Base-by-base conservation (phyloP, 2,329 filamentous ascomycete species). In the Aaosphaeria arxii region DNA sequence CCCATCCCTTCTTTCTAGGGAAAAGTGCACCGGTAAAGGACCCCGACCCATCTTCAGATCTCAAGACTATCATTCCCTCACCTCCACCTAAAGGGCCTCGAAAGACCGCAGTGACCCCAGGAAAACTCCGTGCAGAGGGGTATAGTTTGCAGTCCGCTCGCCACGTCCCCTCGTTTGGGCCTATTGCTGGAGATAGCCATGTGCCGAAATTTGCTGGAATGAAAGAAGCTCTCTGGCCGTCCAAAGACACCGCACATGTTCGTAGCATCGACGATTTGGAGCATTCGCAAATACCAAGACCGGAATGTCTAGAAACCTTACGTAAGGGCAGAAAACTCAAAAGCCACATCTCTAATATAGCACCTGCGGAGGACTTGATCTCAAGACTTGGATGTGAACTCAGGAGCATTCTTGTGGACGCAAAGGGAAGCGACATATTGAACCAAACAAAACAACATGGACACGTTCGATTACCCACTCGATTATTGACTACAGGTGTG, bases 211-310 rank as follows among this genome's bases (percentile, higher is more conserved):
- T 86, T n/a, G 82, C 85, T 0, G 88, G 87, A 2, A 77, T 85
- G 6, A 73, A 76, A 52, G 77, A 88, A 46, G 81, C 88, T 4
- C 75, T 82, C n/a, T 94, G 88, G 86, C 89, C 89, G 35, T 79
- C 81, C 43, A 77, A 78, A 53, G 86, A 76, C 5, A 83, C 82
- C 63, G 71, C 77, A 1, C 67, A 70, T 54, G 66, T 68, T 30
- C 64, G 65, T 4, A 66, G 66, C 40, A 28, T 58, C 1, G 53
- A 61, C n/a, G 33, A 36, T 9, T 9, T 9, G 9, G 33, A 36
- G 9, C n/a, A 36, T 36, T 36, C 33, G 33, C 7, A 9, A 36
- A 36, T 9, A n/a, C 7, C n/a, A 9, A 36, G n/a, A 36, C n/a
- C 33, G 7, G 9, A n/a, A n/a, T 36, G 33, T 9, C n/a, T 36